Base-by-base conservation (phyloP, 176 grass and related monocot species). In the Oryza punctata region DNA sequence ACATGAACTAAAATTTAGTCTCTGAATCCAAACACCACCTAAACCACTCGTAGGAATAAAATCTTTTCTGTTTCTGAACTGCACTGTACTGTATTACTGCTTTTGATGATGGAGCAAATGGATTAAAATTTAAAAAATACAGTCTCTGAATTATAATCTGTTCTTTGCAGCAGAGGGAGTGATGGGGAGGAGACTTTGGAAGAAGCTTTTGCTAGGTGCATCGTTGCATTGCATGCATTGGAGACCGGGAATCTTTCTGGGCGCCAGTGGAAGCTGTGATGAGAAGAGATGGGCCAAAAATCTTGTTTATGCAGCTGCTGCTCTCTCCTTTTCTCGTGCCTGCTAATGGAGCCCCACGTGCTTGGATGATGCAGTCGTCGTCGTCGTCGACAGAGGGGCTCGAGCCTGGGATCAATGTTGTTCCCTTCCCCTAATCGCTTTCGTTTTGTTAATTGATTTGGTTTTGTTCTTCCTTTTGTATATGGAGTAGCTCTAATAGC, bases 171-270 rank as follows among this genome's bases (percentile, higher is more conserved):
- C 78, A 77, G 54, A 19, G 10, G 52, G 73, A 59, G 46, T 15
- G 43, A 54, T 10, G 41, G 63, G 67, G 47, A 67, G 75, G 65
- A 33, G 83, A 90, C 83, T 78, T 82, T 19, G 82, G 50, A 54
- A 54, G 16, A 54, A 54, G 16, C 50, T 54, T 71, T 71, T 23
- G 57, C 57, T 61, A 61, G 30, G 15, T 57, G 82, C 82, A 67
- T 67, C 37, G 30, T 73, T 74, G 61, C 60, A 14, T 40, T 10
- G 72, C 75, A 68, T 82, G 78, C 75, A 63, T 83, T 37, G 69
- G 80, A 75, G 78, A 75, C 69, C 80, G 63, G 63, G 84, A 90
- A 87, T 87, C 80, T 82, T 66, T 72, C 77, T 30, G 72, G n/a
- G 25, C 7, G 70, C 71, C 29, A 77, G 52, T 27, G 61, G 52